Evolutionary conservation across 169 alveolate species (phyloP), one percentile per base, ranked within the genome.

Genomic region (Ichthyophthirius multifiliis): DNA sequence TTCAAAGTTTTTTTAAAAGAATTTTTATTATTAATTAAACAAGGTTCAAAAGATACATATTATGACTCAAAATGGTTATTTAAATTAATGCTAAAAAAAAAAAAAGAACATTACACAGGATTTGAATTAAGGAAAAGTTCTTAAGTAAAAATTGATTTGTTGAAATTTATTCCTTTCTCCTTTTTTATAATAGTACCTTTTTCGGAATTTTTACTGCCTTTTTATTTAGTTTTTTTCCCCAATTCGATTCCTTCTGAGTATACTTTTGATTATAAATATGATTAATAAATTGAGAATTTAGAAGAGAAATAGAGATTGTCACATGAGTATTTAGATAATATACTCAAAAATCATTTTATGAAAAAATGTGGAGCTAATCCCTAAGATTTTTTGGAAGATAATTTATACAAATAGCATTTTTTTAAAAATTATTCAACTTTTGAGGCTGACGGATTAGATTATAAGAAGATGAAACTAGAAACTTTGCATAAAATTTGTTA

Each of bases 151-250:
- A 39, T 43, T 18, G 96, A 92, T 63, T 74, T 87, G 16, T 35
- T 92, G 13, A 92, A 92, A 74, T 89, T 92, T 75, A 82, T 92
- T 13, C 96, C 96, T 9, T 92, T 92, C 76, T 86, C 93, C 15
- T 20, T 89, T 41, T 89, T 92, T 67, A 73, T 92, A 15, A 74
- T 89, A 15, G 75, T 92, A 63, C 96, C 96, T 20, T 93, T 92
- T 4, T 83, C 83, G 15, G 96, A 92, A 77, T 44, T 89, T 23
- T 44, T 87, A 7, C 79, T 92, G 13, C 96, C 96, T 32, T 88
- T 92, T 27, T 84, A 83, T 85, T 67, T 92, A 15, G 79, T 83
- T 20, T 75, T 92, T 4, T 92, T 92, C 83, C 96, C 96, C 5
- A 92, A 92, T 77, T 76, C 91, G 31, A 84, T 92, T 44, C 96